Percentiles rank a stretch among this genome's conserved stretches.
Conservation (phyloP, 2,329 filamentous ascomycete genomes). For the Xylaria sp. region DNA sequence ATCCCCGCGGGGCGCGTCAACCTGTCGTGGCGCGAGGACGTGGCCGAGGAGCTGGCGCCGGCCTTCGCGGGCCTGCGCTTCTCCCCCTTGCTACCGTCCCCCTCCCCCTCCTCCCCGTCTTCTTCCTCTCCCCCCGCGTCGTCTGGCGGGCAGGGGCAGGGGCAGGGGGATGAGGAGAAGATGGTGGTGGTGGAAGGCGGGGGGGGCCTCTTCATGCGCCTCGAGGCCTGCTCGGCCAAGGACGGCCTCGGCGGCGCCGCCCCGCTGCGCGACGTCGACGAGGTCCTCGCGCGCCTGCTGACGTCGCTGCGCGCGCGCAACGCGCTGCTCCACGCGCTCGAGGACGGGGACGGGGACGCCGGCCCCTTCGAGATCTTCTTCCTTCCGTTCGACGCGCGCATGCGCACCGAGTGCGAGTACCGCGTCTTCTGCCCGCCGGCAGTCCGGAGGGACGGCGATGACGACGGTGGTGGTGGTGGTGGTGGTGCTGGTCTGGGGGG, state of each 20-base stretch:
- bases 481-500: too few relatives aligned
- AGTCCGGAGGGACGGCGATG: constrained; percentile 2
- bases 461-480: too few relatives aligned
- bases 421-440: constrained; percentile 47
- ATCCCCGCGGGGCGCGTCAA: constrained; percentile 37
- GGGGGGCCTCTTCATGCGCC: constrained; percentile 46
- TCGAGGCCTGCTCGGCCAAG: constrained; percentile 48
- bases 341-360: constrained; percentile 13
- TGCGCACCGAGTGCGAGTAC: constrained; percentile 44
- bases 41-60: constrained; percentile 36
- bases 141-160: too few relatives aligned
- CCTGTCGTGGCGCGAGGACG: constrained; percentile 38
- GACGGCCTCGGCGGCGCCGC: constrained; percentile 38
- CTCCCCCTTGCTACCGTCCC: too few relatives aligned
- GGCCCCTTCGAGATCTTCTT: constrained; percentile 41
- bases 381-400: constrained; percentile 44
- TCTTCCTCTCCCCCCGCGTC: too few relatives aligned
- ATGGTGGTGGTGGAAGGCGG: too few relatives aligned
- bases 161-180: too few relatives aligned
- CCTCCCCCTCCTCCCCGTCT: too few relatives aligned
- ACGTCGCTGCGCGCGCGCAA: constrained; percentile 43
- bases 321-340: constrained; percentile 36
- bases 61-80: constrained; percentile 31
- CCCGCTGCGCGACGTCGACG: constrained; percentile 35
- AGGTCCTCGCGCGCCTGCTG: constrained; percentile 42